These are phyloP conservation scores for Harringtonia lauricola DNA, from an alignment of 2,329 filamentous ascomycete genomes.

Conservation along the genomic window DNA sequence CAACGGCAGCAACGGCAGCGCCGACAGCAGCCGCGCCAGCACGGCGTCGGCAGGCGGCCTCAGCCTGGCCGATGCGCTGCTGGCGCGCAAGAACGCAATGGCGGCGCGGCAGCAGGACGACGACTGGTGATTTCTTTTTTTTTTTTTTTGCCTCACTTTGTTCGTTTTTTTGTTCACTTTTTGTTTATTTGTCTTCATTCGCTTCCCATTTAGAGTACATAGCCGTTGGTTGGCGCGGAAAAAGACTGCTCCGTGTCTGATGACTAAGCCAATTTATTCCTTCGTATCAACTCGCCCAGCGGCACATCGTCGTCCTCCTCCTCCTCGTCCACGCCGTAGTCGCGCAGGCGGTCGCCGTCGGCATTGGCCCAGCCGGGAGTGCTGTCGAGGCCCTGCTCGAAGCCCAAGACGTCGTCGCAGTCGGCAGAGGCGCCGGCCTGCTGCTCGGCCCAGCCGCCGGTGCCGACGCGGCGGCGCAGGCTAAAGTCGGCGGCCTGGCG, in stretches of 20 bases:
- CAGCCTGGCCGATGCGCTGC: constrained; percentile 67
- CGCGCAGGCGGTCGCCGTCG: constrained; percentile 62
- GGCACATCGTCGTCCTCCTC: constrained; percentile 56
- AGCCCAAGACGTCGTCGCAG: constrained; percentile 13
- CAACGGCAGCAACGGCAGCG: constrained; percentile 50
- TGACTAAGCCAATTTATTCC: too few relatives aligned
- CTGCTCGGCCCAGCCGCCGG: background rate
- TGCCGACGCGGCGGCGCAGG: constrained; percentile 16
- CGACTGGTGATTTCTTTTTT: constrained; percentile 42
- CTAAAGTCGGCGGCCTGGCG: constrained; percentile 37
- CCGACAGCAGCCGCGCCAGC: constrained; percentile 61
- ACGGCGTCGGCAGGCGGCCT: constrained; percentile 62
- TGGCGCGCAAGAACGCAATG: constrained; percentile 68
- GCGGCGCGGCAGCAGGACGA: constrained; percentile 60
- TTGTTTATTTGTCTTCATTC: background rate
- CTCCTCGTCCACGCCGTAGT: constrained; percentile 74
- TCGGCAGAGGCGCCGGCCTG: constrained; percentile 35
- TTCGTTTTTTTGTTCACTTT: background rate
- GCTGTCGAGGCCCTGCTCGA: constrained; percentile 26
- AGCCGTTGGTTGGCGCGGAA: too few relatives aligned
- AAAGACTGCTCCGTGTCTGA: too few relatives aligned
- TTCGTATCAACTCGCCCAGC: constrained; percentile 53
- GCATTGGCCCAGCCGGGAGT: constrained; percentile 60
- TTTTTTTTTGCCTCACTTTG: background rate
- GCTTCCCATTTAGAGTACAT: background rate